phyloP scores from a whole-genome alignment of 169 alveolate species.

The Babesia bovis region DNA sequence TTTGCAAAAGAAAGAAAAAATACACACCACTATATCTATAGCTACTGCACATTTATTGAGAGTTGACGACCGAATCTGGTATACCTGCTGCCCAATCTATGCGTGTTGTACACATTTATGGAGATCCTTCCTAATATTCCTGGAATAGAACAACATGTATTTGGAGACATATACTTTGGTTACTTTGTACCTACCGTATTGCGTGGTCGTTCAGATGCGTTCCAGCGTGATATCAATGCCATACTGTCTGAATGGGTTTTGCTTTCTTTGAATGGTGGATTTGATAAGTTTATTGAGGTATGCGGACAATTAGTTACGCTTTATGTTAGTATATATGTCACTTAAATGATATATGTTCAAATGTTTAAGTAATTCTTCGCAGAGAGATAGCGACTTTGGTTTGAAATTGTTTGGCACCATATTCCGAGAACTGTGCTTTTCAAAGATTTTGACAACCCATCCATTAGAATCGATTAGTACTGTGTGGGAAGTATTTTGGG shows the following conservation, averaged over 20 bases:
- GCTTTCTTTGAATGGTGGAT: background rate
- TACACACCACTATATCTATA: too few relatives aligned
- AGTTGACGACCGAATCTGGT: too few relatives aligned
- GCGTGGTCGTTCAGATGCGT: slow-evolving; percentile 56
- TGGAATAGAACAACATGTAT: background rate
- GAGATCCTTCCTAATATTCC: slow-evolving; percentile 23
- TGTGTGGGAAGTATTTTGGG: slow-evolving; percentile 67
- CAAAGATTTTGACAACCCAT: slow-evolving; percentile 34
- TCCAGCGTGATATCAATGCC: slow-evolving; percentile 6
- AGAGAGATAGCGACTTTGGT: slow-evolving; percentile 53
- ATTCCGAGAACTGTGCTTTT: slow-evolving; percentile 21
- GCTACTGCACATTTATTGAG: too few relatives aligned
- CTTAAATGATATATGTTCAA: too few relatives aligned
- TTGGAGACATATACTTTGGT: slow-evolving; percentile 60
- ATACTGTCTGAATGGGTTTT: slow-evolving; percentile 34
- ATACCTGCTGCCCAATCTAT: slow-evolving; percentile 9
- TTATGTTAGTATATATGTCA: too few relatives aligned
- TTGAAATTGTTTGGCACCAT: slow-evolving; percentile 12
- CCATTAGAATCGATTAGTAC: slow-evolving; percentile 36
- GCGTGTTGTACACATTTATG: slow-evolving; percentile 24
- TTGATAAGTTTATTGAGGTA: slow-evolving; percentile 18
- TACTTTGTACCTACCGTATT: slow-evolving; percentile 63
- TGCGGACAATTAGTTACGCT: background rate
- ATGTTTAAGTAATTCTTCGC: too few relatives aligned
- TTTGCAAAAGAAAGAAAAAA: too few relatives aligned